Evolutionary conservation across 257 asterid genomes (phyloP), one percentile per base, ranked within the genome.

Genomic region (Anisodus acutangulus): DNA sequence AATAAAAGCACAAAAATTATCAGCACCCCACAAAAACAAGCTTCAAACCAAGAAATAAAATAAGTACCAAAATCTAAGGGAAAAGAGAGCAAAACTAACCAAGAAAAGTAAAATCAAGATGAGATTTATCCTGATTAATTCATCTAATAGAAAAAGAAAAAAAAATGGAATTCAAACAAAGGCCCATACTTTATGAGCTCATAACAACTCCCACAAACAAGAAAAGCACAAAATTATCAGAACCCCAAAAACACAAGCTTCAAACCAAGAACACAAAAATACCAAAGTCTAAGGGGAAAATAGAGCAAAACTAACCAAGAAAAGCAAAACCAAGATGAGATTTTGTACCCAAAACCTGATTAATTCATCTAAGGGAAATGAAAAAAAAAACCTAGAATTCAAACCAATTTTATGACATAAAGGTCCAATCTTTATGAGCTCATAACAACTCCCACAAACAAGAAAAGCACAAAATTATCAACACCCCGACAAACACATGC

Each of bases 281-380:
- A 39, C 57, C 82, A 84, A 53, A 72, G 39, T 10, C 10, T 31
- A 78, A 53, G 59, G 59, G 49, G 47, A 60, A 53, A 31, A 74
- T 31, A 2, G 57, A 83, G 81, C 79, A 64, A 68, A 70, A 88
- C 90, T 85, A 82, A 91, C 93, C 95, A 85, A 85, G 90, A 85
- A 87, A 78, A 78, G 85, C 60, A 82, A 86, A 86, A 85, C 88
- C 90, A 86, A 86, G 85, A 80, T 78, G 71, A 80, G 86, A 86
- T 16, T 83, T 47, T 39, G 89, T 58, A 68, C 88, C 82, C 19
- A 79, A 71, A 69, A 26, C 82, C 85, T 17, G 64, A 57, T 58
- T n/a, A 84, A 86, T 86, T 90, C 89, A 84, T 80, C 88, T 41
- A 41, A 41, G 45, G 4, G 8, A 13, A 76, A 6, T 72, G 80